A percentile compares a stretch with the other conserved stretches of the same genome.
These are phyloP conservation scores for Fusarium devonianum DNA, from an alignment of 2,329 filamentous ascomycete genomes.

Conservation along the genomic window DNA sequence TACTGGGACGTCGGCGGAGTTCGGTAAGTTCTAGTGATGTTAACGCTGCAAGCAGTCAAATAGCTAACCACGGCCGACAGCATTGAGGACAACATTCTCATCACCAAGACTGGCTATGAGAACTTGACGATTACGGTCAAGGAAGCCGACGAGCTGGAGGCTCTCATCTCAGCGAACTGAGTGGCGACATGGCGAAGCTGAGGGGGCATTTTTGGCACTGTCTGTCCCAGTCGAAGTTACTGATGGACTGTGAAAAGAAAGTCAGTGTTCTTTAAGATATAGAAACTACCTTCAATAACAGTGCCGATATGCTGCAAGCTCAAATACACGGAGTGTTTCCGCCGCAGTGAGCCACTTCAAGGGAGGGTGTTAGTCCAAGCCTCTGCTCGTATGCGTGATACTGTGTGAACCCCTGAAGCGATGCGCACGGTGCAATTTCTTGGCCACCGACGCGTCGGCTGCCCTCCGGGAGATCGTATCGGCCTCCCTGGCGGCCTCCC, in stretches of 20 bases:
- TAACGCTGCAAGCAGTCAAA: slow-evolving; percentile 3
- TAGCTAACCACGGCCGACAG: slow-evolving; percentile 42
- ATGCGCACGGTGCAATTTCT: slow-evolving; percentile 36
- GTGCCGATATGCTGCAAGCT: not conserved
- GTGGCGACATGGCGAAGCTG: slow-evolving; percentile 5
- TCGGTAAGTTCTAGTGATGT: slow-evolving; percentile 54
- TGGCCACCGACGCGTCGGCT: slow-evolving; percentile 21
- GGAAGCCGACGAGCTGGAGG: slow-evolving; percentile 68
- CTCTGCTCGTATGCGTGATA: slow-evolving; percentile 14
- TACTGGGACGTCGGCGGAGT: slow-evolving; percentile 87
- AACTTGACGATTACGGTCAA: slow-evolving; percentile 78
- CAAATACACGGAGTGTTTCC: not conserved
- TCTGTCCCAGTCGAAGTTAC: no score
- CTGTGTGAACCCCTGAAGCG: slow-evolving; percentile 25
- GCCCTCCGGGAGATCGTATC: not conserved
- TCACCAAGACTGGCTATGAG: slow-evolving; percentile 72
- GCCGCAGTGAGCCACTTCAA: not conserved
- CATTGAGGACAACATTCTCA: slow-evolving; percentile 75
- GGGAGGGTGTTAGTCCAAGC: slow-evolving; percentile 1
- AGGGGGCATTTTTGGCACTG: no score
- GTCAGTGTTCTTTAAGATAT: not conserved
- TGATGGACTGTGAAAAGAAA: no score
- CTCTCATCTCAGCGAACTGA: slow-evolving; percentile 39
- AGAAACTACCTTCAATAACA: not conserved
- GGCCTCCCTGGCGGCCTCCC: slow-evolving; percentile 13